Evolutionary conservation across 352 stramenopile genomes (phyloP), one percentile per base, ranked within the genome.

Genomic region (Globisporangium orthogonon): DNA sequence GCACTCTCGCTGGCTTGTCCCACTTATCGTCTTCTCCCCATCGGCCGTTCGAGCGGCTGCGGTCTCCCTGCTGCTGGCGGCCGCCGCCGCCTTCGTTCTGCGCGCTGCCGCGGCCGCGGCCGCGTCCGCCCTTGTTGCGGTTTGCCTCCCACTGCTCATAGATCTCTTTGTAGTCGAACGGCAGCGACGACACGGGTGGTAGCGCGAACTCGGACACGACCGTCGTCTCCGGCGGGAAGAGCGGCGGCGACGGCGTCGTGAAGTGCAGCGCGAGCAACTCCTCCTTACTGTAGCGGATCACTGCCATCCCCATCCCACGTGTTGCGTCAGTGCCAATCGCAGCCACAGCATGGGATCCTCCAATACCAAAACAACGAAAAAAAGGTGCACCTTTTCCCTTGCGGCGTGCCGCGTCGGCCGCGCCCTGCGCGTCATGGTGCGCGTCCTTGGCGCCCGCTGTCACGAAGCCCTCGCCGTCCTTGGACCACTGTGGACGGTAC

Each of bases 131-230:
- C 13, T 82, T 83, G 54, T 90, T 93, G 53, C 81, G 81, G 57
- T 90, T 92, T 28, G 87, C 57, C 35, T 79, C 74, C 83, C 83
- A 93, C 63, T 93, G 83, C 58, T 95, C 91, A 65, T 92, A 92
- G 48, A 95, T 84, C 62, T 93, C 85, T 57, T 91, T 79, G 55
- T 91, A 90, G 68, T 95, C 83, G 58, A 95, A 95, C 2, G 85
- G 85, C 37, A 93, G 55, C 29, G 70, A 88, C 50, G 66, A 68
- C 17, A 95, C 83, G 2, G 85, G 85, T 7, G 83, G 83, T 13
- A 95, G 50, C 44, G 68, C 69, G 43, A 87, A 73, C 45, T 85
- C 75, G 7, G 79, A 89, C 17, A 73, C 78, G 13, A 95, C 80
- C 30, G 71, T 56, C 29, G 81, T 88, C 33, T 91, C 85, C 6